phyloP scores from a whole-genome alignment of 345 rosid species.

The Xanthoceras sorbifolium region DNA sequence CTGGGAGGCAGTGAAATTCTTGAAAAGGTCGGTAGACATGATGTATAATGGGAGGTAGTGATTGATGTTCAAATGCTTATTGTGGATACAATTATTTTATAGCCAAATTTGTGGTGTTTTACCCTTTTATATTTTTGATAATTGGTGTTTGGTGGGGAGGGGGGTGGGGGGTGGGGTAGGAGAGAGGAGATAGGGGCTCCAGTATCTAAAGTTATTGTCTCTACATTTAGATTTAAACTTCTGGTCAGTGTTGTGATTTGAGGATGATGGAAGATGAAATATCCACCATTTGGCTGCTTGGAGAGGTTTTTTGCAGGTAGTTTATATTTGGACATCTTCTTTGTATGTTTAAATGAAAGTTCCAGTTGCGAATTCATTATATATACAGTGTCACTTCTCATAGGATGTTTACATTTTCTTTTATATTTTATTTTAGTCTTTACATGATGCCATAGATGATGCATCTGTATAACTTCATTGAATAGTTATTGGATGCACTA shows the following conservation, averaged over 20 bases:
- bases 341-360: not conserved
- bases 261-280: not conserved
- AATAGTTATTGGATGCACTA: not conserved
- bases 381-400: not conserved
- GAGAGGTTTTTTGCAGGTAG: not conserved
- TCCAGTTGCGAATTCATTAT: not conserved
- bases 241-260: not conserved
- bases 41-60: not conserved
- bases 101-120: not conserved
- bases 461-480: not conserved
- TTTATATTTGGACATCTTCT: not conserved
- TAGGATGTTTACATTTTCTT: constrained; percentile 5
- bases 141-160: too few species aligned
- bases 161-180: too few species aligned
- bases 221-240: not conserved
- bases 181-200: not conserved
- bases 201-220: not conserved
- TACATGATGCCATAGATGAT: not conserved
- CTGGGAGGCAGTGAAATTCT: constrained; percentile 4
- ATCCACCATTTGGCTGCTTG: not conserved
- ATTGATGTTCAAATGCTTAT: not conserved
- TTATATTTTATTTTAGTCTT: not conserved
- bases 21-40: constrained; percentile 25
- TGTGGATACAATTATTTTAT: not conserved
- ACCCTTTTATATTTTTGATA: not conserved